Conservation (phyloP, 164 flowering plant genomes). For the Dillenia turbinata region DNA sequence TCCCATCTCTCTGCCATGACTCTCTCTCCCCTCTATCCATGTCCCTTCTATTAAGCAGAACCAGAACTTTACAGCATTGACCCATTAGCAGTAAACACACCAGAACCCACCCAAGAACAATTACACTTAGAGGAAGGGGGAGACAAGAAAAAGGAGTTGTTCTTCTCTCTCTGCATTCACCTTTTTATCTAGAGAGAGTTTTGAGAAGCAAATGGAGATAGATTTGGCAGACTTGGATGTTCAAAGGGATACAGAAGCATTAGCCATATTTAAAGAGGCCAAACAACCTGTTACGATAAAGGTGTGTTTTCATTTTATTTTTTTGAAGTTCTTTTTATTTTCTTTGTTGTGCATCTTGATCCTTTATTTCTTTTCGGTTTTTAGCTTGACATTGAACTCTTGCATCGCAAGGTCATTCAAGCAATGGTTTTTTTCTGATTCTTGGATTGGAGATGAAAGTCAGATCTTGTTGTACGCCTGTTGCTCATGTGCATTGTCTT, state of each 20-base stretch:
- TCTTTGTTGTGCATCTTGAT: not conserved
- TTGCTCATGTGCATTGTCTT: too few species aligned
- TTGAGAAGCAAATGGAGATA: conserved; percentile 4
- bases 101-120: too few species aligned
- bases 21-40: too few species aligned
- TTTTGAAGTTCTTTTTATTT: not conserved
- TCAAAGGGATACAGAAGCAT: conserved; percentile 12
- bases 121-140: too few species aligned
- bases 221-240: conserved; percentile 37
- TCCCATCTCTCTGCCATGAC: too few species aligned
- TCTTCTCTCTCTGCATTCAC: not conserved
- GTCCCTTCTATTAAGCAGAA: too few species aligned
- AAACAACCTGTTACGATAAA: conserved; percentile 40
- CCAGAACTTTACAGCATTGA: too few species aligned
- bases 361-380: not conserved
- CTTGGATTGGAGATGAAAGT: too few species aligned
- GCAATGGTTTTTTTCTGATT: too few species aligned
- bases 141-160: not conserved
- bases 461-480: too few species aligned
- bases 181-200: not conserved
- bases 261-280: conserved; percentile 32
- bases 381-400: not conserved
- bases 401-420: too few species aligned
- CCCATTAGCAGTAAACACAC: too few species aligned
- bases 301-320: conserved; percentile 20